Evolutionary conservation across 805 yeast species (phyloP), one percentile per base, ranked within the genome.

Genomic region (Zygotorulaspora chibaensis): DNA sequence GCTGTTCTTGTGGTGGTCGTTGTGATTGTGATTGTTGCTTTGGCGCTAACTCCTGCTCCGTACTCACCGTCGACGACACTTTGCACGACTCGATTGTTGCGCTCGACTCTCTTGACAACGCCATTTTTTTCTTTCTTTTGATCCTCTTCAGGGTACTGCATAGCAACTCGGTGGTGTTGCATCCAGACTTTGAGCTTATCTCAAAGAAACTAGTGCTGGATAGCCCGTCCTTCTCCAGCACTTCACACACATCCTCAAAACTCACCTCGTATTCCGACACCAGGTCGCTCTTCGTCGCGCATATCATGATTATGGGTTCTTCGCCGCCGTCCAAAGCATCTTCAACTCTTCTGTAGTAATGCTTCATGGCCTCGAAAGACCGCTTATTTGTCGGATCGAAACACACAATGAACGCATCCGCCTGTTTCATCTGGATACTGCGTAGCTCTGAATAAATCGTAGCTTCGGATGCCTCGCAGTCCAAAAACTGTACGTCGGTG

Each of bases 381-480:
- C 52, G 55, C 2, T 38, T 33, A 42, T 52, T 47, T 1, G 58
- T 53, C 3, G 56, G 44, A 41, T 59, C 63, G 41, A 53, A 58
- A 41, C 64, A 62, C 27, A 62, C 23, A 8, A 62, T 38, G 35
- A 63, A 61, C 13, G 59, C 62, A 50, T 65, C 67, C 2, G 65
- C 51, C 45, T 65, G 67, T 8, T 44, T 40, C 5, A 61, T 49
- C 45, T 62, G 67, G 23, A 56, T 37, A 12, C 42, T 46, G 36
- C 52, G 46, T 4, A 59, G 17, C 17, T 59, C 62, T 6, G 59
- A 55, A 38, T 53, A 53, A 30, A 53, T 57, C 8, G 59, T 55
- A 16, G 52, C 51, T 13, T 55, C 59, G 30, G 50, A 42, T 13
- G 54, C 48, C 1, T 51, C 43, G 10, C 59, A 48, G 40, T 59